These are phyloP conservation scores for Colletotrichum spinosum DNA, from an alignment of 2,329 filamentous ascomycete species.

Conservation along the genomic window DNA sequence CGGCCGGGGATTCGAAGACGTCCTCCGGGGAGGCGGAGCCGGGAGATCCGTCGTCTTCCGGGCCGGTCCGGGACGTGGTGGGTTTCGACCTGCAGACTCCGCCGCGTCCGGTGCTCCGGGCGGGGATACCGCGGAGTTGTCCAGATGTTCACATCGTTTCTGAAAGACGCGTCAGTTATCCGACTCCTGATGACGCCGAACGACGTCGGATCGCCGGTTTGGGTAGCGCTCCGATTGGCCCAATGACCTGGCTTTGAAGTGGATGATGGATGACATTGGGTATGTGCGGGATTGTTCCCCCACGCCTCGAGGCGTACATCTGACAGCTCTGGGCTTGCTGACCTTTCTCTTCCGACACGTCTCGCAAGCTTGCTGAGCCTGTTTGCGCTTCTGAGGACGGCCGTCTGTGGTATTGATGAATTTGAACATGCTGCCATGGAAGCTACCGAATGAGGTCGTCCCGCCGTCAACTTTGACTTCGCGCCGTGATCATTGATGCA, in stretches of 20 bases:
- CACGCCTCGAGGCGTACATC: neutral
- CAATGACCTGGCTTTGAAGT: too few relatives aligned
- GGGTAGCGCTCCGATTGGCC: neutral
- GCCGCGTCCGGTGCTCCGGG: constrained; percentile 8
- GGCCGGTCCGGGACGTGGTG: neutral
- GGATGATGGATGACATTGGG: too few relatives aligned
- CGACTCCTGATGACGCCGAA: neutral
- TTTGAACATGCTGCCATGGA: constrained; percentile 33
- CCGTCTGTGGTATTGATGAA: constrained; percentile 38
- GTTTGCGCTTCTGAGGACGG: constrained; percentile 30
- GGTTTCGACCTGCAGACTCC: neutral
- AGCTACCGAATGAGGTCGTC: too few relatives aligned
- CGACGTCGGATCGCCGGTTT: neutral
- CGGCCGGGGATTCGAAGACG: neutral
- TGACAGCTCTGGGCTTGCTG: neutral
- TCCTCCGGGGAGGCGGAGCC: constrained; percentile 1
- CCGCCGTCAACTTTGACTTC: too few relatives aligned
- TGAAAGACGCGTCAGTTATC: constrained; percentile 9
- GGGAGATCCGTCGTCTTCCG: neutral
- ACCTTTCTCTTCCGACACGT: constrained; percentile 38
- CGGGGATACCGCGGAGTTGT: constrained; percentile 8
- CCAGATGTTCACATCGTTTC: constrained; percentile 38
- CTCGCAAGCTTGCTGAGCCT: constrained; percentile 35
- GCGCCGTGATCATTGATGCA: too few relatives aligned
- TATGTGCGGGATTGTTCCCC: neutral